A percentile compares a stretch with the other conserved stretches of the same genome.
These are phyloP conservation scores for Trypanosoma brucei DNA, from an alignment of 208 protist genomes.

Conservation along the genomic window DNA sequence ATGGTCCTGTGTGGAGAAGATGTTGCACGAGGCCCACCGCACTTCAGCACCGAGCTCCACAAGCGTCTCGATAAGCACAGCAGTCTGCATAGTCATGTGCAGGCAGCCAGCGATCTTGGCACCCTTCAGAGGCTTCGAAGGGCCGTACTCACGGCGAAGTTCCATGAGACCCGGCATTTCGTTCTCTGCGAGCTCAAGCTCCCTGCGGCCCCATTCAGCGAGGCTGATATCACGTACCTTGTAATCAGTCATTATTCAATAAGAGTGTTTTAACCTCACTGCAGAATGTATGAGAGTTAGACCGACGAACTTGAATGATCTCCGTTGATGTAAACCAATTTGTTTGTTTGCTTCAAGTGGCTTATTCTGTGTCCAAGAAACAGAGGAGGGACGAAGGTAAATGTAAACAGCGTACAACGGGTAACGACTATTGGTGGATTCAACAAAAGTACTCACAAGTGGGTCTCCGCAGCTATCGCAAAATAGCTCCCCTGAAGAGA, in stretches of 20 bases:
- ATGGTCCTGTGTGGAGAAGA: slow-evolving; percentile 98
- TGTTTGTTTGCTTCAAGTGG: too few species aligned
- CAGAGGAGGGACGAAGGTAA: too few species aligned
- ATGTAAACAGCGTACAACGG: too few species aligned
- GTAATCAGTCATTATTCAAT: slow-evolving; percentile 81
- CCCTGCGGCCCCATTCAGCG: slow-evolving; percentile 96
- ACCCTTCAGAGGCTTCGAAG: slow-evolving; percentile 93
- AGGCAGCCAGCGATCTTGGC: slow-evolving; percentile 98
- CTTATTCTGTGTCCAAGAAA: too few species aligned
- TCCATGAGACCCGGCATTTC: slow-evolving; percentile 99
- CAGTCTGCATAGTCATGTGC: slow-evolving; percentile 99
- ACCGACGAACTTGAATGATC: too few species aligned
- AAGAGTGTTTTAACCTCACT: neutral
- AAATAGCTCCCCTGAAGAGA: too few species aligned
- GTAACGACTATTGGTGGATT: too few species aligned
- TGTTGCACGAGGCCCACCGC: slow-evolving; percentile 98
- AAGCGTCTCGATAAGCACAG: slow-evolving; percentile 99
- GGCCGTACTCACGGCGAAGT: slow-evolving; percentile 86
- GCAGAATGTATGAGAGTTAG: neutral
- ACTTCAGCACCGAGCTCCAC: slow-evolving; percentile 96
- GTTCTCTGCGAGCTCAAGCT: slow-evolving; percentile 97
- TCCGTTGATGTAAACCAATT: too few species aligned
- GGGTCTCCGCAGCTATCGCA: too few species aligned
- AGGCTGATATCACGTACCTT: slow-evolving; percentile 96
- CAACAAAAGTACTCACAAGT: too few species aligned